A percentile compares a stretch with the other conserved stretches of the same genome.
Evolutionary conservation across 148 eudicot genomes (phyloP).

Genomic region (Persicaria tinctoria): DNA sequence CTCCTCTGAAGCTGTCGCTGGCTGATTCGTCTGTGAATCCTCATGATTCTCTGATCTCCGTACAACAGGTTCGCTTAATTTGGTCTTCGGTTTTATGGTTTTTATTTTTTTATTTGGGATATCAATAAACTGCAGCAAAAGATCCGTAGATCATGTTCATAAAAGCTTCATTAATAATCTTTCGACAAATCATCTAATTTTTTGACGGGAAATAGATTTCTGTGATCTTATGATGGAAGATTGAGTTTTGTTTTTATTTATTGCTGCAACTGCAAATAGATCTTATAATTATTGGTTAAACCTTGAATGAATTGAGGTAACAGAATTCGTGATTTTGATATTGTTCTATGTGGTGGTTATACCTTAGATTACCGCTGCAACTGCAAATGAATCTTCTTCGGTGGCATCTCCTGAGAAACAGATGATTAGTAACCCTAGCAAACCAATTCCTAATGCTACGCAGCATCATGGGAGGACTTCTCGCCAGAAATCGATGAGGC

Average conservation of each 20-base stretch:
- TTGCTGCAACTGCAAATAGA: not conserved
- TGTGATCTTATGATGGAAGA: not conserved
- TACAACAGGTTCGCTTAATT: constrained; percentile 3
- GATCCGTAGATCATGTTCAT: not conserved
- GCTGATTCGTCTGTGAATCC: constrained; percentile 35
- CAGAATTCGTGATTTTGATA: not conserved
- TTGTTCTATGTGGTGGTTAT: constrained; percentile 11
- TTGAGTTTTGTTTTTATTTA: not conserved
- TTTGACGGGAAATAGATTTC: not conserved
- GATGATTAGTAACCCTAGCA: constrained; percentile 28
- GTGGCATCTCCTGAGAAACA: constrained; percentile 29
- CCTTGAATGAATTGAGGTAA: not conserved
- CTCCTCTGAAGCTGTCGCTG: constrained; percentile 38
- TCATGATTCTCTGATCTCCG: constrained; percentile 34
- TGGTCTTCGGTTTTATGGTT: not conserved
- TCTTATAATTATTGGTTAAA: not conserved
- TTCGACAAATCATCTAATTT: not conserved
- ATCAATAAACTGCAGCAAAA: not conserved
- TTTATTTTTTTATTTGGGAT: not conserved
- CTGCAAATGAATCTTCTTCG: constrained; percentile 12
- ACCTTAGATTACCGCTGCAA: constrained; percentile 39
- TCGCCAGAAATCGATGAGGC: constrained; percentile 59
- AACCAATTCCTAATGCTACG: constrained; percentile 21
- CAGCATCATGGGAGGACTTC: constrained; percentile 39
- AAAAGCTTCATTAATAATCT: not conserved